Evolutionary conservation across 768 basidiomycete species (phyloP), one percentile per base, ranked within the genome.

Genomic region (Amanita pallidorosea): DNA sequence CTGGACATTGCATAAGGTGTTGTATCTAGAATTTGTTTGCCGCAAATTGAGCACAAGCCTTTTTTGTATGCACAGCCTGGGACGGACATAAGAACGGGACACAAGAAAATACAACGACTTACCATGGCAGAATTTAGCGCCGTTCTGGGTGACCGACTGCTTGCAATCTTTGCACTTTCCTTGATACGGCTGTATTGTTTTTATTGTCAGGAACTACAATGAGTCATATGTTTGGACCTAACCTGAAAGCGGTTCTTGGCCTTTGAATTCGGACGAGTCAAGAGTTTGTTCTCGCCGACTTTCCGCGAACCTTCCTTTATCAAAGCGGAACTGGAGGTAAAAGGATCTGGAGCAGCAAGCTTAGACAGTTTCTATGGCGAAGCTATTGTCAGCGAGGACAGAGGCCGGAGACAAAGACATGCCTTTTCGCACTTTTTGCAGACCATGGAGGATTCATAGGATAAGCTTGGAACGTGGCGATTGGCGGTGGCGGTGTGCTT

Each of bases 51-150:
- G 59, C 89, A 92, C 35, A 87, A 64, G 11, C 89, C 89, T 61
- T 87, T 88, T 72, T 84, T 89, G 67, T 84, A 91, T 18, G 88
- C 89, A 62, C 88, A 92, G 27, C 89, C 88, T 90, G 57, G 33
- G 44, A 38, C 42, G 53, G 52, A 45, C 50, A 37, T 40, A 51
- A 48, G 27, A 48, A 54, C 33, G 34, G 42, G 54, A 44, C 49
- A 49, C 13, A 38, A 27, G 41, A 51, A 17, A 44, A 48, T 31
- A 37, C 29, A 40, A 49, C 51, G 56, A 61, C 78, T 54, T 59
- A 86, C 88, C 85, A 74, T 92, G 88, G 59, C 89, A 92, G 66
- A 88, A 91, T 67, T 89, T 91, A 34, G 85, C 89, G 60, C 75
- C 79, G 63, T 90, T 90, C 74, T 92, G 89, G 7, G 88, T 89